phyloP scores from a whole-genome alignment of 1,284 basidiomycete genomes.

The Salmacisia buchloeana region DNA sequence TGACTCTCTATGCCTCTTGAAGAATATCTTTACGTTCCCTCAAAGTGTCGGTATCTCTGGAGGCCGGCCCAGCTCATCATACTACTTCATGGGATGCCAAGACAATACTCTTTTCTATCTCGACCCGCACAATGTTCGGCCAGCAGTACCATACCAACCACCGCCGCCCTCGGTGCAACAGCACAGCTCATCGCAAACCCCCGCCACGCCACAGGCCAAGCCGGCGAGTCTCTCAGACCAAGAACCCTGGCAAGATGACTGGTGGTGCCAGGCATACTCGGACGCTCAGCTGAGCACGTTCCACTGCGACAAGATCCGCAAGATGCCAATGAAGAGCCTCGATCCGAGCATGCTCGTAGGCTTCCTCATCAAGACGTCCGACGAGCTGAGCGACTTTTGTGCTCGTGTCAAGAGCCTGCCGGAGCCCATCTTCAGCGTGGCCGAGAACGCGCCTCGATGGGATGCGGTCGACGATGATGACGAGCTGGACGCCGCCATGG shows the following conservation, averaged over 20 bases:
- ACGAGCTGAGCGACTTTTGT: constrained; percentile 74
- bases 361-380: constrained; percentile 70
- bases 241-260: constrained; percentile 51
- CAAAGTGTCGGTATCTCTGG: constrained; percentile 95
- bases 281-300: constrained; percentile 72
- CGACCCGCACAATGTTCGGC: constrained; percentile 85
- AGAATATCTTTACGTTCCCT: constrained; percentile 84
- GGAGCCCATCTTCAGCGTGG: constrained; percentile 49
- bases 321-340: constrained; percentile 82
- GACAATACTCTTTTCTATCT: constrained; percentile 71
- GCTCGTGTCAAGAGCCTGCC: constrained; percentile 53
- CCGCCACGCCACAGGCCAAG: not conserved
- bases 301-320: constrained; percentile 86
- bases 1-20: constrained; percentile 9
- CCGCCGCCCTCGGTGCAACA: constrained; percentile 52
- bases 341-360: constrained; percentile 97
- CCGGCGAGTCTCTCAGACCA: constrained; percentile 7
- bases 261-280: constrained; percentile 64
- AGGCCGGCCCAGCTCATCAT: constrained; percentile 87
- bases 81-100: constrained; percentile 93
- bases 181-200: not conserved
- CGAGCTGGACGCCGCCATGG: constrained; percentile 68
- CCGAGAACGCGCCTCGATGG: constrained; percentile 76
- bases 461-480: constrained; percentile 66
- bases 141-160: constrained; percentile 68